Evolutionary conservation across 805 yeast genomes (phyloP).

Genomic region (Metschnikowia bowlesiae): DNA sequence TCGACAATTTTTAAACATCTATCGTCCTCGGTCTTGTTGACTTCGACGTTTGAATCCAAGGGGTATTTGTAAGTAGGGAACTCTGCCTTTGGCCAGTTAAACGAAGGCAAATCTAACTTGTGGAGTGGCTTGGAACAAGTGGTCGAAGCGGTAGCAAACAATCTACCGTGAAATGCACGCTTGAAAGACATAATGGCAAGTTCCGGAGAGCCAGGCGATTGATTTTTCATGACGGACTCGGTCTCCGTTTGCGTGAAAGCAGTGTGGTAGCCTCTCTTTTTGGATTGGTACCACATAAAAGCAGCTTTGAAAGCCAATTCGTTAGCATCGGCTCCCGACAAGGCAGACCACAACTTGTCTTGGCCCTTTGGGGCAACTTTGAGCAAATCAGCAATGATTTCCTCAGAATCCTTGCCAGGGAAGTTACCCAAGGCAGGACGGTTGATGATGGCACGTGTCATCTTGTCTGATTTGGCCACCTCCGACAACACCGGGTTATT

Average conservation of each 20-base stretch:
- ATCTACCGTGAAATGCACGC: constrained; percentile 90
- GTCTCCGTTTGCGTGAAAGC: constrained; percentile 67
- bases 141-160: constrained; percentile 85
- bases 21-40: constrained; percentile 72
- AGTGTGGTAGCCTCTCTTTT: constrained; percentile 59
- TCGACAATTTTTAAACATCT: constrained; percentile 78
- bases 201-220: constrained; percentile 85
- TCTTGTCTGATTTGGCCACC: constrained; percentile 64
- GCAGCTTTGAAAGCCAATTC: constrained; percentile 89
- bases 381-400: constrained; percentile 46
- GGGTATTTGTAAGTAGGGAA: constrained; percentile 87
- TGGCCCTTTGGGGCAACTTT: constrained; percentile 78
- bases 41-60: constrained; percentile 57
- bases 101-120: constrained; percentile 88
- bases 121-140: constrained; percentile 95
- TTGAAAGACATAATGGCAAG: constrained; percentile 81
- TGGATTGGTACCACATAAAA: constrained; percentile 70
- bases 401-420: constrained; percentile 56
- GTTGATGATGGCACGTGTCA: constrained; percentile 70
- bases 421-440: constrained; percentile 73
- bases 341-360: constrained; percentile 69
- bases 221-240: constrained; percentile 69
- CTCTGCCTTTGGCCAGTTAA: constrained; percentile 96
- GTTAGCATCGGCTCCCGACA: constrained; percentile 85
- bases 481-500: constrained; percentile 72